These are phyloP conservation scores for Yarrowia sp. DNA, from an alignment of 805 yeast species.

Conservation along the genomic window DNA sequence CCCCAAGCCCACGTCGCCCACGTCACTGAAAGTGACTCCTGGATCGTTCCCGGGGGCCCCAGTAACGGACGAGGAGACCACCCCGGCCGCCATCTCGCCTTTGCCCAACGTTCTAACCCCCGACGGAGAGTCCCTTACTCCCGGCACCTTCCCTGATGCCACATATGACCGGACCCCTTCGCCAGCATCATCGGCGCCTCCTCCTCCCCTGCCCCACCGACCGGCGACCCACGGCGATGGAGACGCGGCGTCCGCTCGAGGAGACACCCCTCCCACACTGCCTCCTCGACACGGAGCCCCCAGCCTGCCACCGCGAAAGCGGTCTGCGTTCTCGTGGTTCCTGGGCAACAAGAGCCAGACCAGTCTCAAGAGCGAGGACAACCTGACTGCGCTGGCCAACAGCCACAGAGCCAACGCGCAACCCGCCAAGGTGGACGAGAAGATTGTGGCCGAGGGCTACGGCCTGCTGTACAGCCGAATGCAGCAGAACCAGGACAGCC, in stretches of 20 bases:
- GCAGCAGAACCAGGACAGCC: conserved; percentile 23
- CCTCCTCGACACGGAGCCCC: conserved; percentile 39
- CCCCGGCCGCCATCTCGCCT: background rate
- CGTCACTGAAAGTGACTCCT: conserved; percentile 10
- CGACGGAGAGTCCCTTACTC: background rate
- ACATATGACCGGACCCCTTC: conserved; percentile 6
- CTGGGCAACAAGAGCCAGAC: conserved; percentile 24
- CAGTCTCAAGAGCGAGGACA: conserved; percentile 22
- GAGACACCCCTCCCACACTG: conserved; percentile 33
- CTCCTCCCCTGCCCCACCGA: conserved; percentile 28
- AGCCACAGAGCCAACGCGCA: conserved; percentile 1
- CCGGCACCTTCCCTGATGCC: conserved; percentile 12
- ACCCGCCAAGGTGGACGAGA: conserved; percentile 20
- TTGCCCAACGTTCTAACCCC: background rate
- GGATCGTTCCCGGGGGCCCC: conserved; percentile 3
- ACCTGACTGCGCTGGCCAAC: conserved; percentile 10
- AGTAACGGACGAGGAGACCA: background rate
- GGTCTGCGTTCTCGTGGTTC: conserved; percentile 26
- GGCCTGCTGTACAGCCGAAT: conserved; percentile 21
- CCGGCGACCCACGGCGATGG: background rate
- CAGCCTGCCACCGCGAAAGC: conserved; percentile 21
- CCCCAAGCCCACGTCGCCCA: background rate
- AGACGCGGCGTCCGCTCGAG: background rate
- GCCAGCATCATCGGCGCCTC: conserved; percentile 22
- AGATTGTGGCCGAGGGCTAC: conserved; percentile 16